Conservation (phyloP, 768 basidiomycete genomes). For the Coprinellus aureogranulatus region DNA sequence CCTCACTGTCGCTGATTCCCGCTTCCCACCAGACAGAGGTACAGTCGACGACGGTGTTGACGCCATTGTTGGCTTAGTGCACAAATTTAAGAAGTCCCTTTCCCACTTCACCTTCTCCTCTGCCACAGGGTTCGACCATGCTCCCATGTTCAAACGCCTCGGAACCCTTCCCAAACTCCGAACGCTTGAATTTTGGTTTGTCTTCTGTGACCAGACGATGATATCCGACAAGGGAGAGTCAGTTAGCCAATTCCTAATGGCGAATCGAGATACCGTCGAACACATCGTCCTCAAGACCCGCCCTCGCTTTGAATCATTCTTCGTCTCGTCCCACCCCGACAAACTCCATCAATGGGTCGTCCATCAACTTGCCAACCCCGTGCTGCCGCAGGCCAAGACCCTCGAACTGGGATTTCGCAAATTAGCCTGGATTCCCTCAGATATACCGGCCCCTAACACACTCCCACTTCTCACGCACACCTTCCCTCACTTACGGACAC, state of each 20-base stretch:
- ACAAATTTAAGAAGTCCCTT: neutral
- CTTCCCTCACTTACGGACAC: neutral
- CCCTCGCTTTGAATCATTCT: slow-evolving; percentile 12
- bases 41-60: neutral
- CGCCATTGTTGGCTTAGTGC: neutral
- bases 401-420: slow-evolving; percentile 14
- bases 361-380: slow-evolving; percentile 6
- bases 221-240: neutral
- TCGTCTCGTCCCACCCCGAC: neutral
- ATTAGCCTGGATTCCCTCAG: neutral
- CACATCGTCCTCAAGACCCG: slow-evolving; percentile 15
- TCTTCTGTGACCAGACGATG: neutral
- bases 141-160: slow-evolving; percentile 1
- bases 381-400: slow-evolving; percentile 5
- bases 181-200: slow-evolving; percentile 7
- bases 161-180: neutral
- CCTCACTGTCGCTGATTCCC: slow-evolving; percentile 11
- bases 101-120: slow-evolving; percentile 1
- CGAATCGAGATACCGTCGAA: slow-evolving; percentile 9
- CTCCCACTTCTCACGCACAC: neutral
- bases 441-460: neutral
- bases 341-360: neutral
- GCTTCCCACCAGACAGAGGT: neutral
- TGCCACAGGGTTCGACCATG: slow-evolving; percentile 4
- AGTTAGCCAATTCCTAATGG: slow-evolving; percentile 7